These are phyloP conservation scores for Arthrobotrys iridis DNA, from an alignment of 2,329 filamentous ascomycete genomes.

Conservation along the genomic window DNA sequence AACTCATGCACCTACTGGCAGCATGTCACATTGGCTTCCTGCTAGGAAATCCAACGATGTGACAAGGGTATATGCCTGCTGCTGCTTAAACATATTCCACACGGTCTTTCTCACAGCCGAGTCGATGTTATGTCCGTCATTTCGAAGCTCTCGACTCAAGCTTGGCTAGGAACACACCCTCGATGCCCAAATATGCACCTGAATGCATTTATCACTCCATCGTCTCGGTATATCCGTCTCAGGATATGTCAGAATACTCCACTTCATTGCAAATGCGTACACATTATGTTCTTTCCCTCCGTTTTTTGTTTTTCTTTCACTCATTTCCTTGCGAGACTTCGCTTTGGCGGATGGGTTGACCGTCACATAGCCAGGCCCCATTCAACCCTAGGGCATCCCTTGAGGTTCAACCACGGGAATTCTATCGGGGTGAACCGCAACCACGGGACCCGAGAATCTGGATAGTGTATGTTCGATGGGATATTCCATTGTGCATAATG, in stretches of 20 bases:
- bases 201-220: slow-evolving; percentile 39
- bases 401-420: slow-evolving; percentile 1
- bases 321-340: not conserved
- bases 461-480: not conserved
- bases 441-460: slow-evolving; percentile 44
- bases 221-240: slow-evolving; percentile 32
- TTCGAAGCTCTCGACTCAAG: slow-evolving; percentile 10
- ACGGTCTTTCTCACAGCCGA: not conserved
- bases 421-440: slow-evolving; percentile 28
- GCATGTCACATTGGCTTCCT: slow-evolving; percentile 24
- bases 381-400: slow-evolving; percentile 1
- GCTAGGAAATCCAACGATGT: not conserved
- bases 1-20: slow-evolving; percentile 20
- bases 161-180: not conserved
- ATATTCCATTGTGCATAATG: slow-evolving; percentile 8
- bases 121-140: slow-evolving; percentile 20
- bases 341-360: not conserved
- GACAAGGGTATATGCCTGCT: slow-evolving; percentile 32
- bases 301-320: not conserved
- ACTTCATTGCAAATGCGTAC: slow-evolving; percentile 4
- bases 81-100: not conserved
- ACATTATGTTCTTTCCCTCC: not conserved
- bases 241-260: slow-evolving; percentile 16
- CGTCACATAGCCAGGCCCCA: not conserved
- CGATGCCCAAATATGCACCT: slow-evolving; percentile 11